A percentile compares a stretch with the other conserved stretches of the same genome.
Conservation (phyloP, 208 protist species). For the Polymyxa betae region DNA sequence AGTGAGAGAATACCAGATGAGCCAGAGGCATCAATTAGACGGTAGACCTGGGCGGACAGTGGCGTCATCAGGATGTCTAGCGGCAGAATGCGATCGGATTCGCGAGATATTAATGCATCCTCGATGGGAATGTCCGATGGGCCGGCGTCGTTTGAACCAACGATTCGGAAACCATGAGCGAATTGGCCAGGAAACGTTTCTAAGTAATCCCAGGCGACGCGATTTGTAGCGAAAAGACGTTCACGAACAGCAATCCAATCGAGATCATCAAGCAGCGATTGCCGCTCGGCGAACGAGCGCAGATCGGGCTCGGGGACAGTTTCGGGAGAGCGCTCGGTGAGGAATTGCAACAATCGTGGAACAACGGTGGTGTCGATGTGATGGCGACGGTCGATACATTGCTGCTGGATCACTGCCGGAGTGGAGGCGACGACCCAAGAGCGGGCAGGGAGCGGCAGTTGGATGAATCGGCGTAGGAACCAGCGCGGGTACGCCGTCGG, state of each 20-base stretch:
- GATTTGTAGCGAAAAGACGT: conserved; percentile 16
- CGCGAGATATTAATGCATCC: not conserved
- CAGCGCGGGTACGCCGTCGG: not conserved
- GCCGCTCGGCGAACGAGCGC: not conserved
- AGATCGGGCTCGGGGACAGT: not conserved
- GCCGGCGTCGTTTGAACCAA: not conserved
- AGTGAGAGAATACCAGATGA: not conserved
- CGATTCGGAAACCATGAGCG: not conserved
- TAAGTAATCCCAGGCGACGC: not conserved
- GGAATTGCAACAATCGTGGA: not conserved
- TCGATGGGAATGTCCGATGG: not conserved
- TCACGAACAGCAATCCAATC: conserved; percentile 9
- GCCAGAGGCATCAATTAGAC: not conserved
- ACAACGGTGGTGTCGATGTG: not conserved
- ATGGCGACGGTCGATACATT: not conserved
- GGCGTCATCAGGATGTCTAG: not conserved
- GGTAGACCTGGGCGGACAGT: not conserved
- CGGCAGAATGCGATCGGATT: not conserved
- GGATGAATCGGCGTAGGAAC: not conserved
- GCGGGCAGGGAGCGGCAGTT: not conserved
- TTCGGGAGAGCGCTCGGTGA: not conserved
- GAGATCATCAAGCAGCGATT: not conserved
- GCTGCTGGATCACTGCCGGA: not conserved
- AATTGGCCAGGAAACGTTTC: not conserved
- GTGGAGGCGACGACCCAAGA: not conserved